A percentile compares a stretch with the other conserved stretches of the same genome.
Conservation (phyloP, 202 grass and related monocot genomes). For the Schoenoplectus triqueter region DNA sequence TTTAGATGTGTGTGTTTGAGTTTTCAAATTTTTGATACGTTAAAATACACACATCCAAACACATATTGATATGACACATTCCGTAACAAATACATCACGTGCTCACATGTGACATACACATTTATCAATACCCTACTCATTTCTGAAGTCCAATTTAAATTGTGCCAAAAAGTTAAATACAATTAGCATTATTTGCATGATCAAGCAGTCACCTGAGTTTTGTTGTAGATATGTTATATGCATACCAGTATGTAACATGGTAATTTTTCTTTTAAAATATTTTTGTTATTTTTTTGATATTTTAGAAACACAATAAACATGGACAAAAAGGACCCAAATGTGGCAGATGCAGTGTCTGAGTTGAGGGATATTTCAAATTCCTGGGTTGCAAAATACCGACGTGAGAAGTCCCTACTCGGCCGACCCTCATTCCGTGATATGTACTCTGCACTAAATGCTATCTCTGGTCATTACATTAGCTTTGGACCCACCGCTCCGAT, state of each 20-base stretch:
- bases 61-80: no score
- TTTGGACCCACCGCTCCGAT: conserved; percentile 97
- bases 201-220: not conserved
- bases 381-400: conserved; percentile 96
- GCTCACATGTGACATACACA: no score
- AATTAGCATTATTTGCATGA: not conserved
- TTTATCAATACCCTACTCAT: not conserved
- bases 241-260: not conserved
- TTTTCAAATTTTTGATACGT: no score
- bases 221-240: not conserved
- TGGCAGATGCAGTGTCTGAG: conserved; percentile 77
- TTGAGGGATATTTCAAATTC: conserved; percentile 85
- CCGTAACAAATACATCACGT: no score
- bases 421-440: conserved; percentile 89
- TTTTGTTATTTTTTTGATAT: not conserved
- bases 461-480: conserved; percentile 98
- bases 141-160: not conserved
- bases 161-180: not conserved
- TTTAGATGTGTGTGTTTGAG: no score
- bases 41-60: no score
- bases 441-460: conserved; percentile 97
- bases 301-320: conserved; percentile 62
- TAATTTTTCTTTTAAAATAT: not conserved
- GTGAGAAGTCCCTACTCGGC: conserved; percentile 85
- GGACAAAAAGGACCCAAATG: conserved; percentile 82